Percentiles rank a stretch among this genome's conserved stretches.
Evolutionary conservation across 2,329 filamentous ascomycete genomes (phyloP).

Genomic region (Aquanectria penicillioides): DNA sequence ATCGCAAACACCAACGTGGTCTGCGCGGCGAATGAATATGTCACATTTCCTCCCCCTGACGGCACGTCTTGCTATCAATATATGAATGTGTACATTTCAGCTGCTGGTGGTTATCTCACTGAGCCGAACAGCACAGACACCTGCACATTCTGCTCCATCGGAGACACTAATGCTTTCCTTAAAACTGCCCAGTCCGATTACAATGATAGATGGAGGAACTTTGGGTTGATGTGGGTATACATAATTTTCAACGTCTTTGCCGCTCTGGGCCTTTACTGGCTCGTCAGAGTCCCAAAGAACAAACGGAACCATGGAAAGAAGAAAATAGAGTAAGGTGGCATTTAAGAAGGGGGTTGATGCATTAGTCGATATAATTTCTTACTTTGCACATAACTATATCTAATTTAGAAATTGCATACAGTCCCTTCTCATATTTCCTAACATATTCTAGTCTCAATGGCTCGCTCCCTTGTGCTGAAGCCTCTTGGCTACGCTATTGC

Average conservation of each 20-base stretch:
- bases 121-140: slow-evolving; percentile 56
- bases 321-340: slow-evolving; percentile 19
- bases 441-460: not conserved
- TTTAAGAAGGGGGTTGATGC: too few species aligned
- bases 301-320: slow-evolving; percentile 32
- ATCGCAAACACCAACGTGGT: slow-evolving; percentile 72
- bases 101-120: slow-evolving; percentile 63
- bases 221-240: slow-evolving; percentile 70
- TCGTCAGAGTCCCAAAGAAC: slow-evolving; percentile 59
- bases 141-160: slow-evolving; percentile 67
- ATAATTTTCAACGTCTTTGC: slow-evolving; percentile 67
- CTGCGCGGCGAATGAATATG: slow-evolving; percentile 76
- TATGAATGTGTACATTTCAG: slow-evolving; percentile 59
- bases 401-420: not conserved
- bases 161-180: slow-evolving; percentile 63
- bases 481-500: slow-evolving; percentile 56
- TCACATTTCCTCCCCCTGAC: slow-evolving; percentile 70
- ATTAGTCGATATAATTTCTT: too few species aligned
- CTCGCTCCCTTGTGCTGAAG: slow-evolving; percentile 41
- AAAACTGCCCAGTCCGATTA: slow-evolving; percentile 61
- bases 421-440: not conserved
- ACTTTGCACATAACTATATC: too few species aligned
- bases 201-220: slow-evolving; percentile 73
- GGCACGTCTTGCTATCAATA: slow-evolving; percentile 71
- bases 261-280: slow-evolving; percentile 66